Evolutionary conservation across 768 basidiomycete genomes (phyloP).

Genomic region (Xerocomus potaroensis): DNA sequence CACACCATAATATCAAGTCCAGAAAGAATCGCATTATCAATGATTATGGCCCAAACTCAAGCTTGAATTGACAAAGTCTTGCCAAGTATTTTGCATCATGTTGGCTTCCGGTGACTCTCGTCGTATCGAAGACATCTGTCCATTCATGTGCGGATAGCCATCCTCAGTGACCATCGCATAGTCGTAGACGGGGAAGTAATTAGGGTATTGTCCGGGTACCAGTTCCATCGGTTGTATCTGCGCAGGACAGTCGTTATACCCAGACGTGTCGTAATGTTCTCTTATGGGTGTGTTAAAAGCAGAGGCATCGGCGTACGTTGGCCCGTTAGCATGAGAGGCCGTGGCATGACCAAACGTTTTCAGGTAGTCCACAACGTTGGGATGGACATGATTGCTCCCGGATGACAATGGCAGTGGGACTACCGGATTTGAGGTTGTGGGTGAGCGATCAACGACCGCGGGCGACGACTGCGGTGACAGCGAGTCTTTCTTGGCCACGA

Average conservation of each 20-base stretch:
- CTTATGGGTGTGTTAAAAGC: slow-evolving; percentile 24
- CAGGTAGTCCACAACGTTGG: slow-evolving; percentile 65
- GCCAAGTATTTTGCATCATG: slow-evolving; percentile 57
- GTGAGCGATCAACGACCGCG: slow-evolving; percentile 53
- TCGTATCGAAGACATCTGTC: slow-evolving; percentile 31
- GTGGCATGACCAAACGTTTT: slow-evolving; percentile 47
- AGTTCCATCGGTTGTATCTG: slow-evolving; percentile 31
- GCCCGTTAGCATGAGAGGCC: slow-evolving; percentile 16
- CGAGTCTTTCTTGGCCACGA: slow-evolving; percentile 59
- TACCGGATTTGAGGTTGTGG: slow-evolving; percentile 65
- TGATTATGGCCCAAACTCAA: slow-evolving; percentile 11
- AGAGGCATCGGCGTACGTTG: slow-evolving; percentile 24
- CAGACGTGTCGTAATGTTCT: slow-evolving; percentile 23
- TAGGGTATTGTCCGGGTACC: slow-evolving; percentile 45
- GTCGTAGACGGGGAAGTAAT: slow-evolving; percentile 75
- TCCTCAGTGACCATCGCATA: slow-evolving; percentile 42
- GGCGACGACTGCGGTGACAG: slow-evolving; percentile 45
- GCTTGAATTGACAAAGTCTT: slow-evolving; percentile 50
- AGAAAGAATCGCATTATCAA: not conserved
- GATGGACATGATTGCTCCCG: slow-evolving; percentile 49
- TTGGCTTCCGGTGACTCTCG: slow-evolving; percentile 53
- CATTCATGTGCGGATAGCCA: slow-evolving; percentile 37
- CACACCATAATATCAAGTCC: slow-evolving; percentile 3
- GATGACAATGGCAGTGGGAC: slow-evolving; percentile 64
- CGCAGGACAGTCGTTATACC: slow-evolving; percentile 16